phyloP scores from a whole-genome alignment of 2,329 filamentous ascomycete genomes.

The Aureobasidium sp. region DNA sequence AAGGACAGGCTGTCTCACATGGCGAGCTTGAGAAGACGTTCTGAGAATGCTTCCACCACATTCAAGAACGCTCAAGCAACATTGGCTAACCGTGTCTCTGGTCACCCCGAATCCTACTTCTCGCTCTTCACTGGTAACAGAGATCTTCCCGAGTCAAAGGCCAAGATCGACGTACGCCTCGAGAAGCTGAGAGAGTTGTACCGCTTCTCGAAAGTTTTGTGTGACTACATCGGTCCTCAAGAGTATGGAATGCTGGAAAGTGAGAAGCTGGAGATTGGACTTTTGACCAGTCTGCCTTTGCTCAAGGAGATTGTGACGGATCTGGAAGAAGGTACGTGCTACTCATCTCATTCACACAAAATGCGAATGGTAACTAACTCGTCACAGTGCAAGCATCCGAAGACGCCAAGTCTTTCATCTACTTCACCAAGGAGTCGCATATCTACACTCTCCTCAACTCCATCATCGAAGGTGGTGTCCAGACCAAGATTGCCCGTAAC shows the following conservation, averaged over 20 bases:
- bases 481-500: constrained; percentile 91
- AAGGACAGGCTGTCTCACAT: constrained; percentile 23
- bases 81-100: constrained; percentile 12
- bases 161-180: constrained; percentile 74
- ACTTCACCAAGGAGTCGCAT: constrained; percentile 98
- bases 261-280: constrained; percentile 96
- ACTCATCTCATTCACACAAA: background rate
- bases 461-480: constrained; percentile 91
- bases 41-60: constrained; percentile 31
- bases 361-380: background rate
- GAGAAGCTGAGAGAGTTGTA: constrained; percentile 89
- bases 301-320: constrained; percentile 96
- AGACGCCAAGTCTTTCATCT: constrained; percentile 92
- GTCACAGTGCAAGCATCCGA: constrained; percentile 72
- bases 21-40: constrained; percentile 45
- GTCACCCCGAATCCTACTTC: constrained; percentile 61
- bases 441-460: constrained; percentile 98
- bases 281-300: constrained; percentile 84
- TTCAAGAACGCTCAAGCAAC: constrained; percentile 15
- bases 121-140: constrained; percentile 66
- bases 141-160: constrained; percentile 44
- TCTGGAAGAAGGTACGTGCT: constrained; percentile 58
- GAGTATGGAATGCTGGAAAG: constrained; percentile 94
- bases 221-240: constrained; percentile 97
- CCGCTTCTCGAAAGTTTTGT: constrained; percentile 84